Evolutionary conservation across 805 yeast species (phyloP), one percentile per base, ranked within the genome.

Genomic region (Metschnikowia dekortorum): DNA sequence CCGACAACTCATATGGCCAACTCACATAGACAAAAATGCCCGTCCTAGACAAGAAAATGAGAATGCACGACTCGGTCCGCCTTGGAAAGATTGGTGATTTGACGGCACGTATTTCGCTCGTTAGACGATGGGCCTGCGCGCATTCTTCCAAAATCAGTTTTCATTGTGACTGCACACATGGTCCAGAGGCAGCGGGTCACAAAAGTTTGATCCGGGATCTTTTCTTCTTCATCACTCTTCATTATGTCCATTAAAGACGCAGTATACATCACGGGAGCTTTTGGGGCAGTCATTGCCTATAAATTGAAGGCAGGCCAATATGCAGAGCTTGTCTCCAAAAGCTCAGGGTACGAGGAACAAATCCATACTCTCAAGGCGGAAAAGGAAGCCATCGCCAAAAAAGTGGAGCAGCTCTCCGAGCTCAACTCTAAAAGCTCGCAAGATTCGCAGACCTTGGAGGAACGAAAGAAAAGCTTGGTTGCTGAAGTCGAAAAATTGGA

Each of bases 261-360:
- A 39, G 10, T 52, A 10, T 30, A 46, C 18, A 44, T 41, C 8
- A 16, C 48, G n/a, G 48, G 50, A 5, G 48, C 50, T 13, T 29
- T 52, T 33, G 48, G 52, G 10, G 47, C 52, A 11, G 51, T 47
- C 8, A 35, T 49, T 35, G 45, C 50, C 39, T 52, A 48, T 34
- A 41, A 44, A 35, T 42, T 52, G 48, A 48, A 46, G 48, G 47
- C 50, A 33, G 48, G 45, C 26, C 45, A 52, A 22, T 36, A 48
- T 6, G 50, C 39, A 10, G 48, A 46, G 32, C 41, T 49, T 31
- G 28, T 42, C 26, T 14, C 45, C n/a, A 22, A 44, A 14, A 35
- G 47, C 32, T 26, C 34, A 5, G 34, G 37, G 34, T 43, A 42
- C 39, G 50, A 49, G 37, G 40, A 38, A 33, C 42, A 49, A 30